Percentiles rank a stretch among this genome's conserved stretches.
These are phyloP conservation scores for Fraxinus albicans DNA, from an alignment of 305 asterid species.

Conservation along the genomic window DNA sequence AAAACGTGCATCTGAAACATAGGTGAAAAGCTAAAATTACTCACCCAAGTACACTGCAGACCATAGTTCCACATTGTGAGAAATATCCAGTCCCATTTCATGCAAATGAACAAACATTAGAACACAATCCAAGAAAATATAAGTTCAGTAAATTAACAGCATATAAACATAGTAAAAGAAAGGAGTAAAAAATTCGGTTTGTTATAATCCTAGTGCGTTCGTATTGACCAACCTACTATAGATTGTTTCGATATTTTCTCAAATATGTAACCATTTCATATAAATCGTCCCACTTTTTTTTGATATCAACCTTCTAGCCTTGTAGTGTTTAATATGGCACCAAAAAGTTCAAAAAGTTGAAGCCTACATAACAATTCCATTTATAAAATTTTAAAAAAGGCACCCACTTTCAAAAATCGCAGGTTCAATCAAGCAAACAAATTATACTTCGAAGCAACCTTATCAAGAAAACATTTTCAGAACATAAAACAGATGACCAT, in stretches of 20 bases:
- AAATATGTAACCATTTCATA: not conserved
- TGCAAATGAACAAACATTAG: constrained; percentile 37
- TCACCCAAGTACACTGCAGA: constrained; percentile 87
- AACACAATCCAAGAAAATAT: not conserved
- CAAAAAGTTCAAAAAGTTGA: not conserved
- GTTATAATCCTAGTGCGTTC: not conserved
- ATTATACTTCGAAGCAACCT: not conserved
- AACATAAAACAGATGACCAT: not conserved
- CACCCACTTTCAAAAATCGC: not conserved
- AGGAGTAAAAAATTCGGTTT: not conserved
- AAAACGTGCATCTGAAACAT: not conserved
- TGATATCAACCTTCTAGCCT: not conserved
- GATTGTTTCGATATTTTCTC: not conserved
- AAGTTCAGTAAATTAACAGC: not conserved
- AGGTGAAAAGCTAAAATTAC: constrained; percentile 20
- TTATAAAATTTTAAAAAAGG: not conserved
- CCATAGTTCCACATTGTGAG: constrained; percentile 16
- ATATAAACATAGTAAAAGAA: not conserved
- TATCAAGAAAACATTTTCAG: not conserved
- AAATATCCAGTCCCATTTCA: constrained; percentile 35
- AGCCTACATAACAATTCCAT: not conserved
- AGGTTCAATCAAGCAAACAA: not conserved
- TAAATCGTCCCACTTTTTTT: not conserved
- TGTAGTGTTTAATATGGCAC: not conserved
- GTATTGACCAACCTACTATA: not conserved